phyloP scores from a whole-genome alignment of 257 asterid genomes.

The Coffea eugenioides region DNA sequence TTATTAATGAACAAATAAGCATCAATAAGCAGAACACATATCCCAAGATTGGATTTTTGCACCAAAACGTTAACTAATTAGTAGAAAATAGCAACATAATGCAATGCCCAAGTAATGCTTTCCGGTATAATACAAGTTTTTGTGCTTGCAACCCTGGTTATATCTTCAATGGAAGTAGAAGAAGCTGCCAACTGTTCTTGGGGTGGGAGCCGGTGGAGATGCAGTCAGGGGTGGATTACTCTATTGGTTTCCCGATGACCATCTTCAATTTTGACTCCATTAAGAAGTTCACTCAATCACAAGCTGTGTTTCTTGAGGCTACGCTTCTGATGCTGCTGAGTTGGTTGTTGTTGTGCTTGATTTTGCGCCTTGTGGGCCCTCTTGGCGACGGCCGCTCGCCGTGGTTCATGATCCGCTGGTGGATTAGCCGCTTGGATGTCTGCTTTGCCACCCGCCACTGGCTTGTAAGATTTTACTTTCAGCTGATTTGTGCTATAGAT shows the following conservation, averaged over 20 bases:
- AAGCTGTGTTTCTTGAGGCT: slow-evolving; percentile 88
- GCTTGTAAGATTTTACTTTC: slow-evolving; percentile 41
- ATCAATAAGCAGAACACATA: slow-evolving; percentile 8
- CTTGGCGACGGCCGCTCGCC: slow-evolving; percentile 62
- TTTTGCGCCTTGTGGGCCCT: slow-evolving; percentile 52
- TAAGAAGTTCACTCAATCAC: slow-evolving; percentile 78
- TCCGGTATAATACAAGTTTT: slow-evolving; percentile 50
- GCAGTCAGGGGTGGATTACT: slow-evolving; percentile 67
- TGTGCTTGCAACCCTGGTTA: slow-evolving; percentile 88
- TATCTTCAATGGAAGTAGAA: slow-evolving; percentile 35
- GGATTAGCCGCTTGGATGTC: slow-evolving; percentile 87
- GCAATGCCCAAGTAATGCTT: slow-evolving; percentile 70
- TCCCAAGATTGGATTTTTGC: background rate
- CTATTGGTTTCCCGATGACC: slow-evolving; percentile 56
- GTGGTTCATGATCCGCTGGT: slow-evolving; percentile 90
- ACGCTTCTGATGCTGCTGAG: slow-evolving; percentile 55
- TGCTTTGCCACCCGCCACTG: slow-evolving; percentile 84
- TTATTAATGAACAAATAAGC: background rate
- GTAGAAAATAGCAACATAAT: slow-evolving; percentile 18
- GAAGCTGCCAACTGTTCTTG: slow-evolving; percentile 51
- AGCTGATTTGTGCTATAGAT: background rate
- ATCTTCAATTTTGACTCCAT: slow-evolving; percentile 75
- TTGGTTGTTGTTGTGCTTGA: slow-evolving; percentile 76
- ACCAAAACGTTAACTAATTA: background rate
- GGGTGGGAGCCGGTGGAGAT: slow-evolving; percentile 33